Percentiles rank a stretch among this genome's conserved stretches.
phyloP scores from a whole-genome alignment of 2,329 filamentous ascomycete genomes.

The Scleromitrula shiraiana region DNA sequence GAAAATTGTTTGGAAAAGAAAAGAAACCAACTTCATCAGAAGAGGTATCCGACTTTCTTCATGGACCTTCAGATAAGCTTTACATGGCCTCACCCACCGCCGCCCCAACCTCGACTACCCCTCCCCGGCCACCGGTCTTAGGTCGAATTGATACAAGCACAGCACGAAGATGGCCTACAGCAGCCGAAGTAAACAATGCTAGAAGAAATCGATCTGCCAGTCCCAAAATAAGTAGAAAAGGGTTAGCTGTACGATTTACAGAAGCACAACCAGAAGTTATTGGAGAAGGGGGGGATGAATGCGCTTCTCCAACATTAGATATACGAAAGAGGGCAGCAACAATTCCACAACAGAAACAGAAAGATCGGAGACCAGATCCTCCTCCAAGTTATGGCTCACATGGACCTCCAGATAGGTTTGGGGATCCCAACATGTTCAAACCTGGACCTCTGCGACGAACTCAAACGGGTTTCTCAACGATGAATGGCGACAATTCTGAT shows the following conservation, averaged over 20 bases:
- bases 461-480: slow-evolving; percentile 37
- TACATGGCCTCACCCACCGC: slow-evolving; percentile 34
- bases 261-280: slow-evolving; percentile 71
- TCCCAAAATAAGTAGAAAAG: slow-evolving; percentile 48
- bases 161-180: slow-evolving; percentile 43
- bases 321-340: slow-evolving; percentile 44
- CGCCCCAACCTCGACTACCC: slow-evolving; percentile 36
- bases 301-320: slow-evolving; percentile 45
- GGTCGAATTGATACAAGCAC: slow-evolving; percentile 38
- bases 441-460: slow-evolving; percentile 48
- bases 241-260: slow-evolving; percentile 66
- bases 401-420: slow-evolving; percentile 1
- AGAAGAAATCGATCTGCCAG: slow-evolving; percentile 25
- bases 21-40: slow-evolving; percentile 29
- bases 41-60: slow-evolving; percentile 52
- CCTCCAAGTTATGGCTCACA: slow-evolving; percentile 5
- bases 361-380: slow-evolving; percentile 5
- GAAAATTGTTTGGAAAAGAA: slow-evolving; percentile 35
- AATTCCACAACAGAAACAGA: slow-evolving; percentile 10
- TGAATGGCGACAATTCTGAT: slow-evolving; percentile 4
- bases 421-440: slow-evolving; percentile 33
- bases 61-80: slow-evolving; percentile 46
- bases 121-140: slow-evolving; percentile 12
- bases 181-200: slow-evolving; percentile 33
- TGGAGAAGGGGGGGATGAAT: slow-evolving; percentile 85